A percentile compares a stretch with the other conserved stretches of the same genome.
Conservation (phyloP, 495 filamentous ascomycete species). For the Tuber magnatum region DNA sequence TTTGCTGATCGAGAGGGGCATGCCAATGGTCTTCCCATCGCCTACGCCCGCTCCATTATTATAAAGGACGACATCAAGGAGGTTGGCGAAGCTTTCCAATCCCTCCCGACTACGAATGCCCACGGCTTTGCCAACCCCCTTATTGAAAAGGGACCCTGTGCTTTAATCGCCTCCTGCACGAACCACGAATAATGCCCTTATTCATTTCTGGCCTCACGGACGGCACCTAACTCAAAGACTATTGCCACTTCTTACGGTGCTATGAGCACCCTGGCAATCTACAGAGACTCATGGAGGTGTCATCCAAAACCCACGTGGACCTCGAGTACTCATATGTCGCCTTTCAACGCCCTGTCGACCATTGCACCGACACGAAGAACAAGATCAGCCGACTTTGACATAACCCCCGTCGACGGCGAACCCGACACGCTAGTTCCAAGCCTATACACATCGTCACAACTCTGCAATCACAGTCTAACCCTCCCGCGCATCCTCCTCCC, state of each 20-base stretch:
- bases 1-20: constrained; percentile 82
- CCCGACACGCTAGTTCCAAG: constrained; percentile 10
- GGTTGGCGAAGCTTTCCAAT: constrained; percentile 47
- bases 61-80: constrained; percentile 68
- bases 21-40: constrained; percentile 82
- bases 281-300: constrained; percentile 65
- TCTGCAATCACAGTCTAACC: constrained; percentile 50
- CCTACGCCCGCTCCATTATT: constrained; percentile 68
- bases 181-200: constrained; percentile 83
- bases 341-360: constrained; percentile 64
- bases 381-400: constrained; percentile 24
- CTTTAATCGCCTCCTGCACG: constrained; percentile 94
- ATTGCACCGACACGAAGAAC: constrained; percentile 24
- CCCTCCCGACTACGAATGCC: constrained; percentile 42
- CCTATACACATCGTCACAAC: constrained; percentile 41
- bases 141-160: constrained; percentile 61
- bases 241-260: constrained; percentile 81
- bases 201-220: constrained; percentile 61
- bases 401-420: constrained; percentile 22
- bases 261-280: constrained; percentile 76
- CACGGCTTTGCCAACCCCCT: constrained; percentile 44
- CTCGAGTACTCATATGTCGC: constrained; percentile 81
- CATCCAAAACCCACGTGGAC: constrained; percentile 72
- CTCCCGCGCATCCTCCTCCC: constrained; percentile 71
- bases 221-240: constrained; percentile 68